These are phyloP conservation scores for Diaporthe eres DNA, from an alignment of 2,329 filamentous ascomycete genomes.

Conservation along the genomic window DNA sequence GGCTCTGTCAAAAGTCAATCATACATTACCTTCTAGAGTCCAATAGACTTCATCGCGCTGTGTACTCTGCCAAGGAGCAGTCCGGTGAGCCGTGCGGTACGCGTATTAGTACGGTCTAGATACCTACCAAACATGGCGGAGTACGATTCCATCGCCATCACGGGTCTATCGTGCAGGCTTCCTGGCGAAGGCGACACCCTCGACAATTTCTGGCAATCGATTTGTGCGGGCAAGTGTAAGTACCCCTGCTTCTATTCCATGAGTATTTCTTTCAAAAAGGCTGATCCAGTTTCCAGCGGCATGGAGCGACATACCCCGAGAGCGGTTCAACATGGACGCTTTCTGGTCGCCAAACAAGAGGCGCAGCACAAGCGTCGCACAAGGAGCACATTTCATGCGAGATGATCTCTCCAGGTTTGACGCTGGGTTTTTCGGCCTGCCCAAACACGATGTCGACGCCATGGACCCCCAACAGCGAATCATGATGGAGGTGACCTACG, in stretches of 20 bases:
- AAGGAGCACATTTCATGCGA: slow-evolving; percentile 2
- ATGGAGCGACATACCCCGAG: slow-evolving; percentile 8
- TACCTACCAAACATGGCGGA: neutral
- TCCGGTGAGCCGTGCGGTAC: neutral
- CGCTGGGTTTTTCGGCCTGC: neutral
- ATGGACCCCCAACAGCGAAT: slow-evolving; percentile 15
- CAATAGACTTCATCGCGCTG: neutral
- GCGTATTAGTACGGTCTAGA: neutral
- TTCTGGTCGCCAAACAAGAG: slow-evolving; percentile 8
- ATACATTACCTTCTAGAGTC: neutral
- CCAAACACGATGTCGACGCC: slow-evolving; percentile 2
- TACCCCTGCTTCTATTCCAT: neutral
- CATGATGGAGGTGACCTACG: slow-evolving; percentile 28
- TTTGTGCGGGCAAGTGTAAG: slow-evolving; percentile 14
- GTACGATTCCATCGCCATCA: slow-evolving; percentile 2
- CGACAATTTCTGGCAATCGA: slow-evolving; percentile 16
- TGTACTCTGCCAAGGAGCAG: neutral
- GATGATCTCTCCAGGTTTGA: slow-evolving; percentile 11
- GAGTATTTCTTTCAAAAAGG: neutral
- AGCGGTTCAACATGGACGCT: slow-evolving; percentile 19
- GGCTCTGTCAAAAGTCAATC: neutral
- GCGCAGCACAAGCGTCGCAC: slow-evolving; percentile 2
- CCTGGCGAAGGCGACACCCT: slow-evolving; percentile 10
- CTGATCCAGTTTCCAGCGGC: neutral
- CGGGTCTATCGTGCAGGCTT: slow-evolving; percentile 7